Base-by-base conservation (phyloP, 2,329 filamentous ascomycete genomes). In the Pseudogymnoascus sp. region DNA sequence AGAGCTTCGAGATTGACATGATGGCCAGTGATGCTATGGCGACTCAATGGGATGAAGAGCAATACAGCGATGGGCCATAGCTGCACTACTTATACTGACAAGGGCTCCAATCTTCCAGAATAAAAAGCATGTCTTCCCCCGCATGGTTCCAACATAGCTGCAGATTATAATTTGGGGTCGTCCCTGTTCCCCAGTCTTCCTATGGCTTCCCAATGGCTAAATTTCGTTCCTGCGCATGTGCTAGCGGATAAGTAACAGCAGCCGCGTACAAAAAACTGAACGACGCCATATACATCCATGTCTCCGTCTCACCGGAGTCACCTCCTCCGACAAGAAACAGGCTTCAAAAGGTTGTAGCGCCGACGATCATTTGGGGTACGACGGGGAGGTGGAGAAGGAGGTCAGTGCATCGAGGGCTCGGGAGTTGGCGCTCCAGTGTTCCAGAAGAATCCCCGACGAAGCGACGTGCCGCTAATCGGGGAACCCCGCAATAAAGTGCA, bases 11-110 rank as follows among this genome's bases (percentile, higher is more conserved):
- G 66, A 72, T 74, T 15, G 73, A 74, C 67, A 72, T 72, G 66
- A 82, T 87, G 78, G 85, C 84, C 61, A 93, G 93, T 36, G 57
- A 38, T 60, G 57, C 19, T 38, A n/a, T 60, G 17, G 23, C 57
- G 33, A 60, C 57, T 60, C 57, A 31, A 60, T 60, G 57, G 33
- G 17, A 60, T 60, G 19, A 11, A 60, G 57, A 23, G n/a, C 11
- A 7, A 21, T 15, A 38, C 6, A 6, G 33, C 17, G 57, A 60
- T 15, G 17, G 33, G 57, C 10, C 17, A 23, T 26, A 38, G 13
- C 53, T 11, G 2, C 15, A 53, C 33, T 60, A 60, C 11, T 60
- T 60, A 60, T 60, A 60, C 57, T 23, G 33, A 23, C 57, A 38
- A 38, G 33, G 36, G 6, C 26, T 28, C 5, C 26, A 28, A 28